Evolutionary conservation across 495 filamentous ascomycete species (phyloP).

Genomic region (Talaromyces trachyspermus): DNA sequence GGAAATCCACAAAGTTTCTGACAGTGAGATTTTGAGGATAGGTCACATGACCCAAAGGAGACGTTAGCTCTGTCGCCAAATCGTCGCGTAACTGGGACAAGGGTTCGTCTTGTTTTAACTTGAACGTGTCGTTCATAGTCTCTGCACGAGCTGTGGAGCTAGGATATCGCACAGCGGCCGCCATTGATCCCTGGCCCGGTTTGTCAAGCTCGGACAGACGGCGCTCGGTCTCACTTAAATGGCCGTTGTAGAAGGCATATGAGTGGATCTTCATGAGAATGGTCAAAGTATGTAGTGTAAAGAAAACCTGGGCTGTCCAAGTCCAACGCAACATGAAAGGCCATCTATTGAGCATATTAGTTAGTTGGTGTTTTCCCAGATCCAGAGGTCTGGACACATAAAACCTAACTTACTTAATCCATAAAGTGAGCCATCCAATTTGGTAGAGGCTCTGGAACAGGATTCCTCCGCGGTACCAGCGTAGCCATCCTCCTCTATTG

Average conservation of each 20-base stretch:
- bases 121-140: conserved; percentile 18
- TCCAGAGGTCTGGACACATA: too few relatives aligned
- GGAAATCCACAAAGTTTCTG: conserved; percentile 75
- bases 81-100: conserved; percentile 69
- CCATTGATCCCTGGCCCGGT: conserved; percentile 59
- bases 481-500: conserved; percentile 46
- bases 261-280: conserved; percentile 99
- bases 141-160: conserved; percentile 40
- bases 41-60: conserved; percentile 78
- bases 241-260: conserved; percentile 95
- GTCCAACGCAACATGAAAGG: conserved; percentile 89
- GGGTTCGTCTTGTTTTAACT: conserved; percentile 36
- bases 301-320: conserved; percentile 91
- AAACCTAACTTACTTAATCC: conserved; percentile 71
- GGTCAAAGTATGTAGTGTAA: conserved; percentile 82
- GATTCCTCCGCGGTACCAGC: conserved; percentile 72
- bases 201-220: conserved; percentile 73
- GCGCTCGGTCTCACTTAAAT: conserved; percentile 79
- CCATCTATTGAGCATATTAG: conserved; percentile 40
- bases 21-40: conserved; percentile 85
- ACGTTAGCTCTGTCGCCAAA: conserved; percentile 82
- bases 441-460: conserved; percentile 78
- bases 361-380: conserved; percentile 16
- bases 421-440: conserved; percentile 67
- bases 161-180: conserved; percentile 70